Evolutionary conservation across 129 eudicot genomes (phyloP).

Genomic region (Flaveria brownii): DNA sequence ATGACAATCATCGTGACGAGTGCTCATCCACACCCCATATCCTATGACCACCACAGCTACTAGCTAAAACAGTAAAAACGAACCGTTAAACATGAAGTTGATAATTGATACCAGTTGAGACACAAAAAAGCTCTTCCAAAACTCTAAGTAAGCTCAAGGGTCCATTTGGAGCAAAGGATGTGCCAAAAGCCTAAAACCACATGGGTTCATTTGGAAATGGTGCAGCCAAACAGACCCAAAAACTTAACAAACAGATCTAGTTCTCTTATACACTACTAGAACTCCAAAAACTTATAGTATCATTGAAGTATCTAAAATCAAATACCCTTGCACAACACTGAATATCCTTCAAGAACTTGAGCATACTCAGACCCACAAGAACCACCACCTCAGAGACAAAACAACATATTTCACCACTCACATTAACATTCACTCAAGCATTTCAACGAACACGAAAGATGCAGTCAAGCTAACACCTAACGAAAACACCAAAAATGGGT

Average conservation of each 20-base stretch:
- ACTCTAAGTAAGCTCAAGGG: background rate
- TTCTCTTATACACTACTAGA: slow-evolving; percentile 17
- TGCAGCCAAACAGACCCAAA: background rate
- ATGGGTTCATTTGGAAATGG: background rate
- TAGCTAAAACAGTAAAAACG: slow-evolving; percentile 42
- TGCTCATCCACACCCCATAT: slow-evolving; percentile 94
- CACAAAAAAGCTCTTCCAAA: background rate
- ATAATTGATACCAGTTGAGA: background rate
- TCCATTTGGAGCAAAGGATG: background rate
- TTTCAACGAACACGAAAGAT: slow-evolving; percentile 4
- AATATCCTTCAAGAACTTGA: background rate
- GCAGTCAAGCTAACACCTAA: slow-evolving; percentile 16
- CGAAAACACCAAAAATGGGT: background rate
- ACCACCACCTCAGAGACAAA: background rate
- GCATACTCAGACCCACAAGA: background rate
- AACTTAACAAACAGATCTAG: background rate
- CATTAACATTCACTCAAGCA: background rate
- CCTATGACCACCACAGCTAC: slow-evolving; percentile 73
- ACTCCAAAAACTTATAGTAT: background rate
- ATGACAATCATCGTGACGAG: slow-evolving; percentile 71
- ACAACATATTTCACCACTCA: background rate
- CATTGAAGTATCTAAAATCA: background rate
- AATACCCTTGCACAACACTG: background rate
- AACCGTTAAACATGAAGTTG: slow-evolving; percentile 6
- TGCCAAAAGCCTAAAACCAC: background rate